phyloP scores from a whole-genome alignment of 805 yeast genomes.

The Teunomyces tritomae region DNA sequence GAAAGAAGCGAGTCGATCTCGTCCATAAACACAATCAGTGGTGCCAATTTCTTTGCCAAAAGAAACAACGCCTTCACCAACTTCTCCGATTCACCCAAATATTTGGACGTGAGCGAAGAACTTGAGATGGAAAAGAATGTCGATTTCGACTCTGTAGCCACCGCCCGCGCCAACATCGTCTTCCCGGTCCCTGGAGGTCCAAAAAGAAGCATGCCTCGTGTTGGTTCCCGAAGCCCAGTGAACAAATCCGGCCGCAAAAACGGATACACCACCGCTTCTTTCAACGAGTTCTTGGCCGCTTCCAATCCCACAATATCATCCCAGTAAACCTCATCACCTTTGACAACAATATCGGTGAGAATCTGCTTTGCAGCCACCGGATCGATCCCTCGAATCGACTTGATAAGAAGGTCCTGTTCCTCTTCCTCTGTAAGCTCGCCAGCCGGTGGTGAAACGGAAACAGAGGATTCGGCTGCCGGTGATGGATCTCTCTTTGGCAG shows the following conservation, averaged over 20 bases:
- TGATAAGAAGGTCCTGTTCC: constrained; percentile 27
- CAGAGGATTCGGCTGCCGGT: background rate
- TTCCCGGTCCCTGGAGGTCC: constrained; percentile 99
- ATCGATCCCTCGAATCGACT: constrained; percentile 70
- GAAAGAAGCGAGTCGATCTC: constrained; percentile 91
- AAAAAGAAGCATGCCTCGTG: constrained; percentile 91
- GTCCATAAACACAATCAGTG: constrained; percentile 92
- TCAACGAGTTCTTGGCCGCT: constrained; percentile 81
- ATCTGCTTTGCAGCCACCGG: constrained; percentile 77
- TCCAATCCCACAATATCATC: constrained; percentile 92
- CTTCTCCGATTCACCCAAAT: constrained; percentile 91
- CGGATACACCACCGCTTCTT: constrained; percentile 95
- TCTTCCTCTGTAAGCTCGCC: constrained; percentile 24
- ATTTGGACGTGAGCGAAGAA: constrained; percentile 82
- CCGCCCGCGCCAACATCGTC: constrained; percentile 95
- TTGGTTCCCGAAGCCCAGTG: constrained; percentile 88
- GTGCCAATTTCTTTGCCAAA: constrained; percentile 81
- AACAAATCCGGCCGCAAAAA: constrained; percentile 91
- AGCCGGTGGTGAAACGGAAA: background rate
- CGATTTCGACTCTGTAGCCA: constrained; percentile 90
- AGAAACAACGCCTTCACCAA: constrained; percentile 84
- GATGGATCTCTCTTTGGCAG: background rate
- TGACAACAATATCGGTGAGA: constrained; percentile 80
- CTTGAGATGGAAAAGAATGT: constrained; percentile 92
- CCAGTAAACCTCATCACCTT: constrained; percentile 92